phyloP scores from a whole-genome alignment of 257 asterid genomes.

The Solanum arcanum region DNA sequence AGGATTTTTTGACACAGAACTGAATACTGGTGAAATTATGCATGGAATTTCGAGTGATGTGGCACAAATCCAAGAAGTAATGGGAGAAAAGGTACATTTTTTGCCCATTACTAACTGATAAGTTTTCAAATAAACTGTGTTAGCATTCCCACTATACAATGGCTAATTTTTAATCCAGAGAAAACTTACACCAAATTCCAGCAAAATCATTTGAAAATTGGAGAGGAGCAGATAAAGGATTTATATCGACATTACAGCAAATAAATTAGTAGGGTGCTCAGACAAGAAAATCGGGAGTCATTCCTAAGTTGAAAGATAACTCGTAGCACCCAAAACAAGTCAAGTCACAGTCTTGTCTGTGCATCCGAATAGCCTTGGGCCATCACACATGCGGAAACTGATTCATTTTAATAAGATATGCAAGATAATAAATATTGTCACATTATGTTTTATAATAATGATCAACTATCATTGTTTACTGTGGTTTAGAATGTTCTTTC shows the following conservation, averaged over 20 bases:
- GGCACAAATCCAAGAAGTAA: constrained; percentile 85
- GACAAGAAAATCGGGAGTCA: not conserved
- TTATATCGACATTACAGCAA: not conserved
- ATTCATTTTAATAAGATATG: not conserved
- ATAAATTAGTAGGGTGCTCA: not conserved
- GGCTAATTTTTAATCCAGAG: not conserved
- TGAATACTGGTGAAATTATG: constrained; percentile 71
- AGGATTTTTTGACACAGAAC: constrained; percentile 62
- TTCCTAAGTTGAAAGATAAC: not conserved
- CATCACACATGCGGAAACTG: not conserved
- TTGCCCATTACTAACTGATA: not conserved
- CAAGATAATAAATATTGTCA: not conserved
- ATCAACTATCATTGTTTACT: not conserved
- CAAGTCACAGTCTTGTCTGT: not conserved
- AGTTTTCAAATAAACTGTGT: not conserved
- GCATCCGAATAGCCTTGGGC: not conserved
- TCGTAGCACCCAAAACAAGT: not conserved
- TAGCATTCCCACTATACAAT: not conserved
- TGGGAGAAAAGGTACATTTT: constrained; percentile 66
- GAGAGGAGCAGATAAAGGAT: not conserved
- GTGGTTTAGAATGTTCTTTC: not conserved
- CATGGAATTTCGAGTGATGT: constrained; percentile 91
- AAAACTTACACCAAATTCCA: not conserved
- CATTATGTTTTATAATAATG: not conserved
- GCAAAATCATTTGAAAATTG: not conserved